These are phyloP conservation scores for Pseudogymnoascus sp. DNA, from an alignment of 2,329 filamentous ascomycete genomes.

Conservation along the genomic window DNA sequence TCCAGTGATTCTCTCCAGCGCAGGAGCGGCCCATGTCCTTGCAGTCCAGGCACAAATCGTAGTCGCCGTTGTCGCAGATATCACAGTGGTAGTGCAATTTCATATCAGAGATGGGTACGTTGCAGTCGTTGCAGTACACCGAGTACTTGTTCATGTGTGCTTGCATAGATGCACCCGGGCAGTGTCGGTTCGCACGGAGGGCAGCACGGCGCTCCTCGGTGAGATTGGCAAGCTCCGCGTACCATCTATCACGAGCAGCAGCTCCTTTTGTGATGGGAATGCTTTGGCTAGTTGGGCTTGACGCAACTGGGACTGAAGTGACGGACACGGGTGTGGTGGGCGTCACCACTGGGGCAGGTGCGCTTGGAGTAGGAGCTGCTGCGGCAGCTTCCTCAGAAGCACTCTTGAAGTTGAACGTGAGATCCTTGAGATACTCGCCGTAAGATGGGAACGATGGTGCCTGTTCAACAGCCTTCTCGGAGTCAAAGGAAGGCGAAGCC, in stretches of 20 bases:
- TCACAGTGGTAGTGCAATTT: conserved; percentile 79
- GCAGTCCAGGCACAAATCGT: conserved; percentile 80
- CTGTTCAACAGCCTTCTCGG: not conserved
- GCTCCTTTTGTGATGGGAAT: conserved; percentile 23
- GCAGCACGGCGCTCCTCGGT: conserved; percentile 22
- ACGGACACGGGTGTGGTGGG: not conserved
- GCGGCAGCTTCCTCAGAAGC: not conserved
- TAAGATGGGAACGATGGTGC: not conserved
- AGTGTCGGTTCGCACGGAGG: conserved; percentile 10
- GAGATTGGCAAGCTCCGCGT: conserved; percentile 25
- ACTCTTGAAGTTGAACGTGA: conserved; percentile 9
- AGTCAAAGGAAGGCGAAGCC: not conserved
- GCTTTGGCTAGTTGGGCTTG: conserved; percentile 15
- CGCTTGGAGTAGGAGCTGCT: not conserved
- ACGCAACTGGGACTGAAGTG: not conserved
- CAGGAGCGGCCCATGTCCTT: conserved; percentile 71
- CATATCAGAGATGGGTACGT: conserved; percentile 65
- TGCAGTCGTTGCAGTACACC: conserved; percentile 92
- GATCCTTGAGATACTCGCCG: conserved; percentile 2
- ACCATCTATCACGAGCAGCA: conserved; percentile 29
- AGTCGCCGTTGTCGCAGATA: conserved; percentile 87
- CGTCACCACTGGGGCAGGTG: not conserved
- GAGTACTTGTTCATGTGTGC: conserved; percentile 49
- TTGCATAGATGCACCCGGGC: conserved; percentile 13
- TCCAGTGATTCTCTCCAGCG: conserved; percentile 74